Percentiles rank a stretch among this genome's conserved stretches.
Evolutionary conservation across 2,329 filamentous ascomycete genomes (phyloP).

Genomic region (Alternaria incomplexa): DNA sequence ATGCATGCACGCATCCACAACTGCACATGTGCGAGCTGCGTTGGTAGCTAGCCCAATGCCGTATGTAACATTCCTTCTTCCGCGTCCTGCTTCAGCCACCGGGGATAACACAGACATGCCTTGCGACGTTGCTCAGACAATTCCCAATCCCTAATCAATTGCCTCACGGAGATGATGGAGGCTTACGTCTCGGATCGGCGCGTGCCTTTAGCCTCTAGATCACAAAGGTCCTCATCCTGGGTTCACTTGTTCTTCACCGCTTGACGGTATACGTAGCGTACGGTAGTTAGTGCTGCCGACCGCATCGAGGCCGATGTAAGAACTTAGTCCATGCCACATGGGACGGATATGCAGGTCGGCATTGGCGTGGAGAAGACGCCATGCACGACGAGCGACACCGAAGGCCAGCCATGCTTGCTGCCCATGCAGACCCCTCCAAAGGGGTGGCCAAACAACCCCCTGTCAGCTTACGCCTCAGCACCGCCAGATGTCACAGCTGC

Average conservation of each 20-base stretch:
- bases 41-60: background rate
- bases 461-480: constrained; percentile 14
- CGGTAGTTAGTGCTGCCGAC: background rate
- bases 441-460: background rate
- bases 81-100: background rate
- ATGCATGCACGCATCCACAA: background rate
- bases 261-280: background rate
- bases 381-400: background rate
- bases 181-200: background rate
- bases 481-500: background rate
- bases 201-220: background rate
- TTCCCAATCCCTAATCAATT: background rate
- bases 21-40: background rate
- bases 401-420: background rate
- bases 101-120: background rate
- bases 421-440: background rate
- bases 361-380: background rate
- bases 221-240: background rate
- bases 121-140: background rate
- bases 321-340: background rate
- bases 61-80: background rate
- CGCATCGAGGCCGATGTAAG: background rate
- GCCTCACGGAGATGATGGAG: background rate
- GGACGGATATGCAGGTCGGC: background rate
- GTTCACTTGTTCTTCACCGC: background rate